These are phyloP conservation scores for Candida sojae DNA, from an alignment of 1,139 yeast genomes.

Conservation along the genomic window DNA sequence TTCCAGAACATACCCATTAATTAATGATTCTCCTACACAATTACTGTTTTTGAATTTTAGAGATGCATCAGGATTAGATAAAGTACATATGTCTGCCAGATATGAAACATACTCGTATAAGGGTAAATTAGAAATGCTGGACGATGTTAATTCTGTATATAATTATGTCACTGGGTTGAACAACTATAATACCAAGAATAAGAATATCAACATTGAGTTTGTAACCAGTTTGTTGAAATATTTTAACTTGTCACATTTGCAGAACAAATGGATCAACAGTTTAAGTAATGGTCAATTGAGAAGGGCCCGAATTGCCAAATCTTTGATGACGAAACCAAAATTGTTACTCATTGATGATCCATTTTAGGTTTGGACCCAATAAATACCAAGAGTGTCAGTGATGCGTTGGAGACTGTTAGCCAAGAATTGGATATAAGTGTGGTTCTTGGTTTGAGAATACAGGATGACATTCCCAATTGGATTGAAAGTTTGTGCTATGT, in stretches of 20 bases:
- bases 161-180: slow-evolving; percentile 57
- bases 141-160: slow-evolving; percentile 71
- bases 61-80: slow-evolving; percentile 54
- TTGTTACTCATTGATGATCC: slow-evolving; percentile 85
- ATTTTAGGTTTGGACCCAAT: slow-evolving; percentile 85
- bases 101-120: slow-evolving; percentile 74
- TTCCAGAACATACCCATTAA: slow-evolving; percentile 55
- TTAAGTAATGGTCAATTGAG: slow-evolving; percentile 93
- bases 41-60: slow-evolving; percentile 58
- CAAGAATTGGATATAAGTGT: slow-evolving; percentile 33
- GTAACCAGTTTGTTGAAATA: slow-evolving; percentile 46
- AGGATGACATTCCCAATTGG: slow-evolving; percentile 81
- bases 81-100: slow-evolving; percentile 83
- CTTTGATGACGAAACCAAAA: slow-evolving; percentile 65
- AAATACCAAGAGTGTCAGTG: slow-evolving; percentile 63
- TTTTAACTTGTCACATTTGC: slow-evolving; percentile 58
- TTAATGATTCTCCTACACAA: slow-evolving; percentile 30
- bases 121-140: slow-evolving; percentile 56
- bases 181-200: slow-evolving; percentile 44
- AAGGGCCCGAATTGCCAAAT: slow-evolving; percentile 81
- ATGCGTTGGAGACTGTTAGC: slow-evolving; percentile 30
- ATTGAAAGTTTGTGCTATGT: slow-evolving; percentile 68
- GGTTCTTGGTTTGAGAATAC: slow-evolving; percentile 73
- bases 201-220: slow-evolving; percentile 17
- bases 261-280: slow-evolving; percentile 78